phyloP scores from a whole-genome alignment of 805 yeast species.

The Zygosaccharomyces gambellarensis region DNA sequence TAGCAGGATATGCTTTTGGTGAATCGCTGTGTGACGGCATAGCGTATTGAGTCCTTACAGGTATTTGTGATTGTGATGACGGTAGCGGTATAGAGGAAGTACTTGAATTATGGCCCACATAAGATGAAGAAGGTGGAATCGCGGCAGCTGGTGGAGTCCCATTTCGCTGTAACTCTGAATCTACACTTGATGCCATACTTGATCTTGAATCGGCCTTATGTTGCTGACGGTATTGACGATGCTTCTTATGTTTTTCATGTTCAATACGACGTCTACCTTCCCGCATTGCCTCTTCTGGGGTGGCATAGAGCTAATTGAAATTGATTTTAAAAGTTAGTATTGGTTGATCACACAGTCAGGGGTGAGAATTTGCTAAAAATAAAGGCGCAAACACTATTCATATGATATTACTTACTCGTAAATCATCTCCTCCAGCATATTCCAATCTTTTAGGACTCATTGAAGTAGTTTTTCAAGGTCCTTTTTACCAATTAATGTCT shows the following conservation, averaged over 20 bases:
- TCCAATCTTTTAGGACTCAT: slow-evolving; percentile 33
- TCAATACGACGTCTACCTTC: slow-evolving; percentile 26
- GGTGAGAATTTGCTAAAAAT: not conserved
- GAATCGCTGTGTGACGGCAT: not conserved
- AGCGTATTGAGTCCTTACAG: not conserved
- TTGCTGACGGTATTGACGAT: slow-evolving; percentile 4
- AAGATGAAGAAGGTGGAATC: not conserved
- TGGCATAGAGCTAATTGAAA: slow-evolving; percentile 26
- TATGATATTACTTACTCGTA: slow-evolving; percentile 18
- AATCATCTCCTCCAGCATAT: slow-evolving; percentile 35
- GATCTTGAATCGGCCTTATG: slow-evolving; percentile 17
- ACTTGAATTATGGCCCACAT: not conserved
- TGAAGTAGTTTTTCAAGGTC: not conserved
- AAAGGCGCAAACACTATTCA: not conserved
- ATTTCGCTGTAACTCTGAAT: not conserved
- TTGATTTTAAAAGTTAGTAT: slow-evolving; percentile 9
- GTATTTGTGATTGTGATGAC: slow-evolving; percentile 1
- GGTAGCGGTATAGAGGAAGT: slow-evolving; percentile 1
- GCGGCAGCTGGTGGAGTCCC: slow-evolving; percentile 1
- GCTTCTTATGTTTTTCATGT: slow-evolving; percentile 26
- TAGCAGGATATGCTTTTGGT: slow-evolving; percentile 7
- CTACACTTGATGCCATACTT: not conserved
- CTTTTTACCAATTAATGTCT: not conserved
- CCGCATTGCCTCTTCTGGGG: slow-evolving; percentile 36
- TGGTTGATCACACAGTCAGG: not conserved